Evolutionary conservation across 139 green algal genomes (phyloP), one percentile per base, ranked within the genome.

Genomic region (Chlamydomonas sp.): DNA sequence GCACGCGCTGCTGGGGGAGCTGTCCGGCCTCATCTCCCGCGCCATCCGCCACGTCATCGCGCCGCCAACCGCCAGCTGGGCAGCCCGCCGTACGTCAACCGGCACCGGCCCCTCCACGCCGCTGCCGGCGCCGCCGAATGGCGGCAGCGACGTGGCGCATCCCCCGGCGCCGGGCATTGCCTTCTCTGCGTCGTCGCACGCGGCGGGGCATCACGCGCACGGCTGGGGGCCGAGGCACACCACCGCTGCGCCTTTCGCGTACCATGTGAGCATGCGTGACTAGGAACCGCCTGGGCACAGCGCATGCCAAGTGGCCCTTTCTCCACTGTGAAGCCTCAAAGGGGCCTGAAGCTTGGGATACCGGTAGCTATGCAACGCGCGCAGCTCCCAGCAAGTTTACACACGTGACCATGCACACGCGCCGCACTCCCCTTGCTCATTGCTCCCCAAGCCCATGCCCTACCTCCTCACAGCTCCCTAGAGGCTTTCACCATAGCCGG

Each of bases 41-140:
- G 91, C 84, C 17, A 84, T 97, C 62, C 89, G 91, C 49, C 95
- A 96, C 80, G 90, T 96, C 68, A 89, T 97, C 66, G 92, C 94
- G 57, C 95, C 95, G 14, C 94, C 95, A 62, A 93, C 92, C 1
- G 90, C 90, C 9, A 88, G 88, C 5, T 96, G 94, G 94, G 66
- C 58, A 0, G 60, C 14, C 10, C 82, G 82, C 20, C 82, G 68
- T 1, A 4, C 59, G 79, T 9, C 62, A 4, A 8, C 17, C 60
- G 18, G n/a, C 16, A 12, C 77, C 60, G 61, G 16, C 10, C 10
- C 2, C 77, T 17, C 77, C 60, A 5, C 5, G n/a, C 2, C n/a
- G 63, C 75, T 6, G 64, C 79, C 16, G 3, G 2, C 5, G 63
- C 31, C 94, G 57, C 95, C 95, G 14, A 93, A 94, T 62, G 92